A percentile compares a stretch with the other conserved stretches of the same genome.
These are phyloP conservation scores for Fagopyrum homotropicum DNA, from an alignment of 148 eudicot species.

Conservation along the genomic window DNA sequence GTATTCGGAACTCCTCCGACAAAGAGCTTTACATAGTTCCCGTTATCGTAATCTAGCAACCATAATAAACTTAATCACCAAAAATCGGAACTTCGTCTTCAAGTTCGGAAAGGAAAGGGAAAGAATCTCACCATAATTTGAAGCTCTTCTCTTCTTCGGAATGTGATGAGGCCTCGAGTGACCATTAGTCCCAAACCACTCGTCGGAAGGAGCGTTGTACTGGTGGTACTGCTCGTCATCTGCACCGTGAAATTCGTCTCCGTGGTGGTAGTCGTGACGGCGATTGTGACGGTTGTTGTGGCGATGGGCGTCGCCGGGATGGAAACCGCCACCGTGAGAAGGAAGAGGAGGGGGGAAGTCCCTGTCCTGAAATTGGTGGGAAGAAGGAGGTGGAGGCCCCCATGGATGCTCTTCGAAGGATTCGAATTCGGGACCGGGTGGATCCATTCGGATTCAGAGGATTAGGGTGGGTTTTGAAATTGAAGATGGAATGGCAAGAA, in stretches of 20 bases:
- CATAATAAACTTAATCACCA: background rate
- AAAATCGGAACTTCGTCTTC: background rate
- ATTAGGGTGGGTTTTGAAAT: slow-evolving; percentile 2
- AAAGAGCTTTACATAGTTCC: slow-evolving; percentile 47
- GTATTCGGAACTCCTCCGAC: slow-evolving; percentile 48
- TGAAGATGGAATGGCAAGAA: background rate
- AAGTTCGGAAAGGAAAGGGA: background rate
- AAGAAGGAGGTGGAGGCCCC: slow-evolving; percentile 19
- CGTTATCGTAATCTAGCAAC: slow-evolving; percentile 30
- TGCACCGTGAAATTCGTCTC: slow-evolving; percentile 13
- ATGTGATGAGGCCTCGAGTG: slow-evolving; percentile 22
- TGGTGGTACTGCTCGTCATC: slow-evolving; percentile 11
- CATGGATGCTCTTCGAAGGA: slow-evolving; percentile 16
- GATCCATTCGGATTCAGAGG: slow-evolving; percentile 10
- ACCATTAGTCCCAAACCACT: slow-evolving; percentile 17
- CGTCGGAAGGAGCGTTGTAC: slow-evolving; percentile 14
- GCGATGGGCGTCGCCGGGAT: slow-evolving; percentile 18
- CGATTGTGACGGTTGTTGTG: slow-evolving; percentile 14
- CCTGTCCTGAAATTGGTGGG: slow-evolving; percentile 15
- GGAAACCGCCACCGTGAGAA: slow-evolving; percentile 13
- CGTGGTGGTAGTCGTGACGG: slow-evolving; percentile 13
- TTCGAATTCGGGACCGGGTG: slow-evolving; percentile 9
- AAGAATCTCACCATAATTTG: slow-evolving; percentile 6
- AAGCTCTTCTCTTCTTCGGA: slow-evolving; percentile 26
- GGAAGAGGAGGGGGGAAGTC: background rate